Evolutionary conservation across 2,329 filamentous ascomycete species (phyloP), one percentile per base, ranked within the genome.

Genomic region (Aureobasidium leucospermi): DNA sequence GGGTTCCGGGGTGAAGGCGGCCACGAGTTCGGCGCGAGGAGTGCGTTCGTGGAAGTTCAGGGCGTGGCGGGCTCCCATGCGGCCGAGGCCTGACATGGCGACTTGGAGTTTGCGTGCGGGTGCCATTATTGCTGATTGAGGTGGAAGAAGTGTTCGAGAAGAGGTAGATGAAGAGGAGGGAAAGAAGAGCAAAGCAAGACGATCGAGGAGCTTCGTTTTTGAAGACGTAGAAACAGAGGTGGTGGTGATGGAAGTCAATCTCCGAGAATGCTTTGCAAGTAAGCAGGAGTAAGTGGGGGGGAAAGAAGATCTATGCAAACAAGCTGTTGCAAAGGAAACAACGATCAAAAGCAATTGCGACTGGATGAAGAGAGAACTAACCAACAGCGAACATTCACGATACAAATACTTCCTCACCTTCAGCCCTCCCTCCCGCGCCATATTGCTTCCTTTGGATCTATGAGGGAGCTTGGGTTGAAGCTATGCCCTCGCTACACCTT

Each of bases 11-110:
- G 75, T 74, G 66, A 75, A 79, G 4, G 74, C 77, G n/a, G 76
- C 76, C 6, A 79, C 76, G 29, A 79, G 73, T 60, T 77, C 71
- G 7, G 74, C 76, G 36, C 73, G 74, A 28, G 76, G 75, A 2
- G 75, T 77, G 48, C 73, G 73, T 63, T 76, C 73, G 51, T 77
- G 72, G 66, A 78, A 76, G 65, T 78, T 73, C 60, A 74, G 68
- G n/a, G 76, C 77, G 64, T 79, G 76, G 34, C 76, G 73, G 60
- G 75, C 74, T 47, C 77, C 77, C 77, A 79, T 79, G 65, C 76
- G 76, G 64, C 77, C 77, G 23, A 79, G 75, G 64, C 77, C 77
- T 52, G 73, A 74, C 60, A 76, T 71, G 62, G 74, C 76, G 53
- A 79, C 67, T 62, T 74, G 69, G 59, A 78, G 74, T 67, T 74